Evolutionary conservation across 1,284 basidiomycete species (phyloP).

Genomic region (Boletus sp.): DNA sequence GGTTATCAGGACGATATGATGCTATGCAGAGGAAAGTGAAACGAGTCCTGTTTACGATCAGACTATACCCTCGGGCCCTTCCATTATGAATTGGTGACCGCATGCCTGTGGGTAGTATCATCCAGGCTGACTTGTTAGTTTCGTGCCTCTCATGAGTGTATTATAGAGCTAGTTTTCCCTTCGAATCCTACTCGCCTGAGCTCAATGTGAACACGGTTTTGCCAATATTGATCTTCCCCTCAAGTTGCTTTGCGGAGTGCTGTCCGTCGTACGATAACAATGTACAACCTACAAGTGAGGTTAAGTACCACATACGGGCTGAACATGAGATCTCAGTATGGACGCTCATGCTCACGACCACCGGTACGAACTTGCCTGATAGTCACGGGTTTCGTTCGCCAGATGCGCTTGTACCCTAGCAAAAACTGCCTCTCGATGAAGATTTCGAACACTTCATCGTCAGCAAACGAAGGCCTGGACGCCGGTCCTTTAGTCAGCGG

Average conservation of each 20-base stretch:
- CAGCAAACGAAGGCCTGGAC: conserved; percentile 6
- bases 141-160: background rate
- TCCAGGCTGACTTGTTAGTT: background rate
- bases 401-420: conserved; percentile 13
- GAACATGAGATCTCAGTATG: background rate
- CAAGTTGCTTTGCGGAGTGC: background rate
- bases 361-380: background rate
- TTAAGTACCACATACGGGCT: background rate
- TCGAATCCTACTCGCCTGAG: background rate
- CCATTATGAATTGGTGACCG: too few relatives aligned
- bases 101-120: background rate
- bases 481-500: background rate
- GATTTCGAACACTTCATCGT: conserved; percentile 10
- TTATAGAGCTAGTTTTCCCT: background rate
- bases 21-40: too few relatives aligned
- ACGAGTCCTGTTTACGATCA: too few relatives aligned
- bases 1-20: background rate
- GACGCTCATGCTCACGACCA: background rate
- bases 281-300: conserved; percentile 1
- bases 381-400: conserved; percentile 7
- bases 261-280: conserved; percentile 9
- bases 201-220: conserved; percentile 6
- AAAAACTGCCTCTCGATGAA: conserved; percentile 10
- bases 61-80: too few relatives aligned
- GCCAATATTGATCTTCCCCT: conserved; percentile 6